Base-by-base conservation (phyloP, 176 grass and related monocot genomes). In the Melocanna baccifera region DNA sequence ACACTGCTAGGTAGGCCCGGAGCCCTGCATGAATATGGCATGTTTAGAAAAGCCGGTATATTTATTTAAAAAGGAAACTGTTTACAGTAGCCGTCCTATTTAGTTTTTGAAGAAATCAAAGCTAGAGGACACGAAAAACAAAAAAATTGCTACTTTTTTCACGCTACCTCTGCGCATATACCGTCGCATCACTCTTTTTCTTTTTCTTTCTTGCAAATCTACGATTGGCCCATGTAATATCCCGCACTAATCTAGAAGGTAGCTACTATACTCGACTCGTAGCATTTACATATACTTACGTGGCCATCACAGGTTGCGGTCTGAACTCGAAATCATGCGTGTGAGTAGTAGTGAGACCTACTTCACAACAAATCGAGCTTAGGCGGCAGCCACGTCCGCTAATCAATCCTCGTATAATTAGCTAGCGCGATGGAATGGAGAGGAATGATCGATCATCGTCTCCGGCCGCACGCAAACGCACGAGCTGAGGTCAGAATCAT, bases 71-170 rank as follows among this genome's bases (percentile, higher is more conserved):
- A 0, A 34, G 4, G 32, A 34, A 34, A 34, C 3, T 34, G 1
- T 34, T 34, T 34, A 2, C 3, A 34, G 4, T 3, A 34, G 0
- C 0, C 3, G 0, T 34, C 3, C 0, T 4, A 34, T 34, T 34
- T 34, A 34, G 3, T 3, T 34, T 34, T 34, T 0, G 3, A 34
- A 34, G 3, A 34, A 34, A 0, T 3, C 3, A 3, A 34, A 32
- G n/a, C n/a, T n/a, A n/a, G n/a, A n/a, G n/a, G n/a, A n/a, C n/a
- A 32, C 0, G 3, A 32, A 32, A 32, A 32, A 32, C 32, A 32
- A 32, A 32, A 32, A 3, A 32, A 2, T 1, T 32, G 32, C 32
- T 32, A 32, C 32, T 22, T 57, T 56, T n/a, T 8, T 7, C 20
- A 8, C 53, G n/a, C 53, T 3, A 0, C 1, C 28, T 30, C 13